Conservation (phyloP, 768 basidiomycete species). For the Leccinum arenicola region DNA sequence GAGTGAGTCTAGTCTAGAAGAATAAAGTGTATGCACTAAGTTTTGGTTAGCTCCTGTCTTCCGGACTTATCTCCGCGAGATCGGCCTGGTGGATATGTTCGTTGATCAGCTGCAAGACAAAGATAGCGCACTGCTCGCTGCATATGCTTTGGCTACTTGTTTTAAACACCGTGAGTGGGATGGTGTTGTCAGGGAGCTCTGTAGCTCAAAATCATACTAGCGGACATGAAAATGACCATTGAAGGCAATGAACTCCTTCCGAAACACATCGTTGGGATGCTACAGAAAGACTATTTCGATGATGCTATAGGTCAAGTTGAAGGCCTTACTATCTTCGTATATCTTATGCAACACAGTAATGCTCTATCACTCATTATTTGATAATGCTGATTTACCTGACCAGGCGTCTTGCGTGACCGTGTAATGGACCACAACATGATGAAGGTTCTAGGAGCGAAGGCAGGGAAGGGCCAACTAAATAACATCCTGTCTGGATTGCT, state of each 20-base stretch:
- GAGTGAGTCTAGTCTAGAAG: no score
- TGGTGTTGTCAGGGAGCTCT: background rate
- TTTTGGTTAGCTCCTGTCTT: no score
- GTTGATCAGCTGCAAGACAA: no score
- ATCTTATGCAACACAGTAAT: conserved; percentile 22
- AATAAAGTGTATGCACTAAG: no score
- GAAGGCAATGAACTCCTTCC: background rate
- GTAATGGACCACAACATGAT: conserved; percentile 17
- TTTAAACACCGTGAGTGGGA: conserved; percentile 9
- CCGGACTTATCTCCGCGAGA: no score
- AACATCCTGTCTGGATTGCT: conserved; percentile 23
- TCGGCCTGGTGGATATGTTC: no score
- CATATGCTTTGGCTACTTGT: background rate
- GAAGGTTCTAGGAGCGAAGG: conserved; percentile 13
- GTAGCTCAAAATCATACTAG: conserved; percentile 2
- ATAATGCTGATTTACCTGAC: background rate
- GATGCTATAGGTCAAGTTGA: conserved; percentile 22
- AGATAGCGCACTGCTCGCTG: no score
- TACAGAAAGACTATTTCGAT: conserved; percentile 23
- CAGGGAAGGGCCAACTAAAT: conserved; percentile 8
- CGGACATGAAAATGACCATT: conserved; percentile 11
- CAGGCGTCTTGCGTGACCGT: conserved; percentile 15
- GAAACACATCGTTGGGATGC: conserved; percentile 17
- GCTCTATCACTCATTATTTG: background rate
- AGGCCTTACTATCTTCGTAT: conserved; percentile 22